Percentiles rank a stretch among this genome's conserved stretches.
Conservation (phyloP, 1,139 yeast genomes). For the Yamadazyma atlantica region DNA sequence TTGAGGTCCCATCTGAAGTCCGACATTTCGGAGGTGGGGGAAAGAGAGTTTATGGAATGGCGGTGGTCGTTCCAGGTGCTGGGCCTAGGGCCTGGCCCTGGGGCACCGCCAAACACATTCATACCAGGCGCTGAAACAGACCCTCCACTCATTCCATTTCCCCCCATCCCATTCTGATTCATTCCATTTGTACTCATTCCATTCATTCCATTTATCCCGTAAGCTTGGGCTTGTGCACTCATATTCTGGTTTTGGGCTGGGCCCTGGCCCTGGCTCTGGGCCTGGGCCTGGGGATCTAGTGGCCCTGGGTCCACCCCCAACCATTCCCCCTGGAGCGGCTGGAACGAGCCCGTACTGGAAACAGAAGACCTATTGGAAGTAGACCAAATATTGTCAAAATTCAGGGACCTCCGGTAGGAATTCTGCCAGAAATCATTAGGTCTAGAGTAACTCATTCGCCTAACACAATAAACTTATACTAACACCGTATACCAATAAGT, state of each 20-base stretch:
- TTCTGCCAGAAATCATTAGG: slow-evolving; percentile 2
- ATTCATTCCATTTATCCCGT: too few relatives aligned
- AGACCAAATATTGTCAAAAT: slow-evolving; percentile 15
- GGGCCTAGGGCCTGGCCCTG: neutral
- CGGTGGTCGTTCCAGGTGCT: slow-evolving; percentile 5
- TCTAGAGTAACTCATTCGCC: neutral
- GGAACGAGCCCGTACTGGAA: slow-evolving; percentile 8
- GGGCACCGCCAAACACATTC: neutral
- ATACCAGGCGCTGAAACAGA: neutral
- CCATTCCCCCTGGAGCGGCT: too few relatives aligned
- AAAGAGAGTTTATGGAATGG: slow-evolving; percentile 4
- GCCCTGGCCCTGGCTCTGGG: slow-evolving; percentile 1
- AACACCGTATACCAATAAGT: neutral
- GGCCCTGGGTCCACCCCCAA: too few relatives aligned
- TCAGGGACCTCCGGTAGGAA: slow-evolving; percentile 12
- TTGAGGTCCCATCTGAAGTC: slow-evolving; percentile 7
- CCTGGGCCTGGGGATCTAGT: too few relatives aligned
- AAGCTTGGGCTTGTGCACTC: too few relatives aligned
- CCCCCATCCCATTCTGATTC: too few relatives aligned
- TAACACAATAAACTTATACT: neutral
- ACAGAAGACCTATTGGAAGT: slow-evolving; percentile 9
- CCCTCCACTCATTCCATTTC: neutral
- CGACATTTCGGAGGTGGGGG: slow-evolving; percentile 4
- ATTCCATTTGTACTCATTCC: too few relatives aligned
- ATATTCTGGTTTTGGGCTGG: slow-evolving; percentile 2